Evolutionary conservation across 371 early-diverging fungal species (phyloP), one percentile per base, ranked within the genome.

Genomic region (Actinomucor elegans): DNA sequence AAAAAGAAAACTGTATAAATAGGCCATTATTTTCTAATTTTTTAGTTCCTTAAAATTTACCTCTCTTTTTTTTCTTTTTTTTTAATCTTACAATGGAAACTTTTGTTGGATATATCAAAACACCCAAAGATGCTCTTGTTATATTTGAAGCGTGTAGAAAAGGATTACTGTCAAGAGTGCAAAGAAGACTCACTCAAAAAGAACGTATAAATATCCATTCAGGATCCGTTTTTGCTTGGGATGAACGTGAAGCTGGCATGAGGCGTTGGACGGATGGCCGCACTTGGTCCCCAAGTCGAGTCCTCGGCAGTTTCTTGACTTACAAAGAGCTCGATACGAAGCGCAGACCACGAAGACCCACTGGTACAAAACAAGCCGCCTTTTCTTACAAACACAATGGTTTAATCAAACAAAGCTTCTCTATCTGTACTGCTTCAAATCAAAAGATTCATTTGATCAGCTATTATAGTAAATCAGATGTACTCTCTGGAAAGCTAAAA

Each of bases 221-320:
- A 4, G 93, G 93, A 1, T 86, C 92, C 1, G 85, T 92, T 0
- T 93, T 89, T 63, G 87, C 90, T n/a, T 92, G 89, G 85, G 90
- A 90, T 62, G 94, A 93, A 66, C 72, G 81, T 18, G 94, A 92
- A 52, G 82, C 90, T 5, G 89, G 93, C 0, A 93, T 94, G 79
- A 77, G 87, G 42, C 79, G 94, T n/a, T 94, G 94, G 94, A 94
- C 94, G 0, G 94, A 93, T 61, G 92, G 93, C 5, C 73, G 83
- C 21, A 85, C 86, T 10, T 92, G 93, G 94, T 89, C 92, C 11
- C 90, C 93, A 4, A 87, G 87, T n/a, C 80, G 93, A 18, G 87
- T 90, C 2, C 70, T 80, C 9, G 89, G 89, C 20, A 85, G 86
- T 50, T 91, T 90, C 48, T 63, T 91, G 33, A 85, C 86, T 24